Evolutionary conservation across 257 asterid genomes (phyloP).

Genomic region (Marsdenia floribunda): DNA sequence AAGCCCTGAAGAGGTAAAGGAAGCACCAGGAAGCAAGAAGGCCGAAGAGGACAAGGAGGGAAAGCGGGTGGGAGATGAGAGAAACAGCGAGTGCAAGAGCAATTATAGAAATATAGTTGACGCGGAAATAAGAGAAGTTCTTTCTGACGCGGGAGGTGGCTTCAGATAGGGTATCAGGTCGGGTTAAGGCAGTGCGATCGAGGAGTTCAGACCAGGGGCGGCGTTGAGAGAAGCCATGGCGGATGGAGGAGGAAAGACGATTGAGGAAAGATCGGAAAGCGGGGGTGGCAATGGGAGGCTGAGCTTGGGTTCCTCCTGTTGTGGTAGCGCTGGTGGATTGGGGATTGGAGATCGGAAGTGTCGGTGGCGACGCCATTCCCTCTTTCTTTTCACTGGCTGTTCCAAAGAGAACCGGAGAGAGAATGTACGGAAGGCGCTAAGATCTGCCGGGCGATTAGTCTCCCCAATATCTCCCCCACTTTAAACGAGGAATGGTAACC

Average conservation of each 20-base stretch:
- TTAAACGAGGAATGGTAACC: background rate
- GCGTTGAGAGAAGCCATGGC: constrained; percentile 72
- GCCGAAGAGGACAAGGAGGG: constrained; percentile 55
- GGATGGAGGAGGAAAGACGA: constrained; percentile 55
- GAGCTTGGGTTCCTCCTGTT: constrained; percentile 13
- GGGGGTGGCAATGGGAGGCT: constrained; percentile 57
- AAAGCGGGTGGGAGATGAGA: constrained; percentile 73
- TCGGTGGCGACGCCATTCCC: constrained; percentile 57
- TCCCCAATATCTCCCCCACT: background rate
- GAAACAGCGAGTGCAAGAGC: constrained; percentile 66
- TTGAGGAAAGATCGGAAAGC: constrained; percentile 72
- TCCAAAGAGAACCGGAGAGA: background rate
- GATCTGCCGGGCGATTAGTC: background rate
- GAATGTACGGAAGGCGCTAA: background rate
- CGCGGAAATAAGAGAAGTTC: constrained; percentile 69
- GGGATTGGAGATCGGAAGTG: constrained; percentile 65
- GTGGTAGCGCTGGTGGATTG: constrained; percentile 41
- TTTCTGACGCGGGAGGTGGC: constrained; percentile 82
- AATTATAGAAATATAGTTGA: constrained; percentile 64
- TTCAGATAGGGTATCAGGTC: constrained; percentile 75
- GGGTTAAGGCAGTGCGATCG: constrained; percentile 77
- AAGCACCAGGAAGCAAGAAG: constrained; percentile 73
- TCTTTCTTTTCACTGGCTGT: constrained; percentile 4
- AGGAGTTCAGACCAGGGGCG: constrained; percentile 83
- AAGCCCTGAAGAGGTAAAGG: constrained; percentile 58